These are phyloP conservation scores for Geotrichum cucujoidarum DNA, from an alignment of 1,139 yeast species.

Conservation along the genomic window DNA sequence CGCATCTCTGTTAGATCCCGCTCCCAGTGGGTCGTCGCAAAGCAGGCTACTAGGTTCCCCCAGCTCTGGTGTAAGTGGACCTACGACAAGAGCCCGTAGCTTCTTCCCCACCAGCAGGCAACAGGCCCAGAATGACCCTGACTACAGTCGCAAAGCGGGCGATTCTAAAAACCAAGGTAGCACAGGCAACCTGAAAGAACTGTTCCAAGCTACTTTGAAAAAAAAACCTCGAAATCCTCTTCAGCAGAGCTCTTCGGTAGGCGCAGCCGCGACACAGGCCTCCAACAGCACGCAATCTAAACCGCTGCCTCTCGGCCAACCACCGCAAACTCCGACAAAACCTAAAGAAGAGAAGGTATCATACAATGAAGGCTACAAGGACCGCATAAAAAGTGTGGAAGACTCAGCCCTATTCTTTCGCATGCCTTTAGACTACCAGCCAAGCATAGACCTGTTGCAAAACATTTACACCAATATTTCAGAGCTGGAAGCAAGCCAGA, in stretches of 20 bases:
- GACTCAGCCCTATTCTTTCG: constrained; percentile 9
- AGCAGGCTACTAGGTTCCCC: neutral
- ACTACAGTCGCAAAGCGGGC: neutral
- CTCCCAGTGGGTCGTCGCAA: neutral
- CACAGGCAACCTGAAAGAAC: neutral
- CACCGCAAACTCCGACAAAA: neutral
- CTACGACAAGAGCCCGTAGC: neutral
- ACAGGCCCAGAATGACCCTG: neutral
- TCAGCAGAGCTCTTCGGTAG: neutral
- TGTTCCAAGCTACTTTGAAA: neutral
- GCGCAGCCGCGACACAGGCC: neutral
- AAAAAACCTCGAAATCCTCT: neutral
- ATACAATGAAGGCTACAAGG: constrained; percentile 18
- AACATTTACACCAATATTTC: constrained; percentile 6
- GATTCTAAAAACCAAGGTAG: neutral
- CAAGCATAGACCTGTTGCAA: constrained; percentile 9
- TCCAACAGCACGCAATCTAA: neutral
- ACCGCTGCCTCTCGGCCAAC: neutral
- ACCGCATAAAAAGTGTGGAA: constrained; percentile 17
- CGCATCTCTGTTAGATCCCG: neutral
- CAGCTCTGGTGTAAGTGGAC: neutral
- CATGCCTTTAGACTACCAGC: constrained; percentile 2
- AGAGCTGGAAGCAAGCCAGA: constrained; percentile 9
- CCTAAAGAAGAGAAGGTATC: constrained; percentile 2
- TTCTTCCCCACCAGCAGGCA: neutral